Evolutionary conservation across 2,329 filamentous ascomycete species (phyloP), one percentile per base, ranked within the genome.

Genomic region (Fusarium transvaalense): DNA sequence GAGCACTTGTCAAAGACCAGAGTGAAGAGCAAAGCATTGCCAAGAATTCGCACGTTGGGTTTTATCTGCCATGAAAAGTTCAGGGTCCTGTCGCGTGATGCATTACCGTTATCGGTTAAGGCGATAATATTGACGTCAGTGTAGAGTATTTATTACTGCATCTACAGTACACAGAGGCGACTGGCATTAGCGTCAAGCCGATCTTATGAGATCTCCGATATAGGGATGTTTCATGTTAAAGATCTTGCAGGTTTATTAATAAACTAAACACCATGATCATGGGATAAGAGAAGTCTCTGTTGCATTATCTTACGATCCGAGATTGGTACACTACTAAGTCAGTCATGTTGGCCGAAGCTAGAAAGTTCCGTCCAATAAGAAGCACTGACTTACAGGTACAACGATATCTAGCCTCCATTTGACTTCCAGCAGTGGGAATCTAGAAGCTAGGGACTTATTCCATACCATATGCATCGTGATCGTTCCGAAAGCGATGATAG

Each of bases 51-150:
- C 3, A 5, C 3, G 9, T 17, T 27, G 17, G 10, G 4, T 34
- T 13, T 19, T 12, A 10, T 5, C 5, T 2, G 15, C 5, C n/a
- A 19, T 31, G 7, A 21, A 39, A 3, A 14, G 7, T 13, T 10
- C 9, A 27, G 13, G 27, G 34, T 14, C 23, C 4, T 56, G 45
- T 52, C 45, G 53, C 45, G 53, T 56, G 53, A 56, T 39, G 7
- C 2, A 6, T 34, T 56, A 9, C 45, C 29, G 2, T 21, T 21
- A 5, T 3, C 14, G 21, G 38, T 32, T 41, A 25, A 19, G 23
- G 27, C 23, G 4, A 38, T 21, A 38, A 19, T 23, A 12, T 52
- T 19, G 27, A 39, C 34, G 35, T 56, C 34, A 56, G 21, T 23
- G 9, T 8, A 48, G 7, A 12, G 5, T 17, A 25, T 5, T 1